These are phyloP conservation scores for Boletus rubescentipes DNA, from an alignment of 768 basidiomycete genomes.

Conservation along the genomic window DNA sequence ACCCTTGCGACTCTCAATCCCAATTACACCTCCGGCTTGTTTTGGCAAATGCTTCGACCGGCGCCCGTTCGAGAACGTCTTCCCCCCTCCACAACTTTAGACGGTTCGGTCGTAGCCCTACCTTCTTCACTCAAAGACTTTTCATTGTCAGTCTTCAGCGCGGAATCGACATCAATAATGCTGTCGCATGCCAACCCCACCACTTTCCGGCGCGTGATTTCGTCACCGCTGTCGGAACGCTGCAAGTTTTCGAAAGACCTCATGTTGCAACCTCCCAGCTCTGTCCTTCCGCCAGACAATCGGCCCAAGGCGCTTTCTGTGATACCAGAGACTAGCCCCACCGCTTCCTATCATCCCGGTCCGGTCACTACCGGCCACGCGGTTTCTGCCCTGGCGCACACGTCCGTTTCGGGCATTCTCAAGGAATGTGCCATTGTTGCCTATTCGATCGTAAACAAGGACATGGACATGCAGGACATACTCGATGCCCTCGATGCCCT, in stretches of 20 bases:
- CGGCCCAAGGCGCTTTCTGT: conserved; percentile 32
- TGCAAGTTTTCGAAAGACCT: conserved; percentile 35
- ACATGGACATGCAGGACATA: conserved; percentile 59
- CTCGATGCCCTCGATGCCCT: conserved; percentile 60
- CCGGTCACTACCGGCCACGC: conserved; percentile 14
- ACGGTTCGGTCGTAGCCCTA: conserved; percentile 29
- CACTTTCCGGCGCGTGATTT: conserved; percentile 16
- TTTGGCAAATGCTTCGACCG: conserved; percentile 45
- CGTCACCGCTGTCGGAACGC: conserved; percentile 28
- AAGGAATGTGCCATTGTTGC: conserved; percentile 48
- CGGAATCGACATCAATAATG: conserved; percentile 39
- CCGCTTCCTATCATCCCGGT: conserved; percentile 7
- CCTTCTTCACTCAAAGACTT: conserved; percentile 47
- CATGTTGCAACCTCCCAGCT: conserved; percentile 35
- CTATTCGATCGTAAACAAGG: conserved; percentile 45
- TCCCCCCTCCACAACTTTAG: conserved; percentile 29
- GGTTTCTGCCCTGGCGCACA: conserved; percentile 32
- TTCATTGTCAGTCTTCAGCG: conserved; percentile 51
- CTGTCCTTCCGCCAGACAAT: conserved; percentile 21
- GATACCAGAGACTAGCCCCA: conserved; percentile 19
- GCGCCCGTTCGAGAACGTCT: conserved; percentile 40
- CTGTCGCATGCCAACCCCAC: conserved; percentile 28
- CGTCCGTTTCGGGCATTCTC: conserved; percentile 48
- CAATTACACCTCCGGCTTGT: conserved; percentile 27
- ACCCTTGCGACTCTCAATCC: conserved; percentile 17